Evolutionary conservation across 2,329 filamentous ascomycete genomes (phyloP).

Genomic region (Colletotrichum sp.): DNA sequence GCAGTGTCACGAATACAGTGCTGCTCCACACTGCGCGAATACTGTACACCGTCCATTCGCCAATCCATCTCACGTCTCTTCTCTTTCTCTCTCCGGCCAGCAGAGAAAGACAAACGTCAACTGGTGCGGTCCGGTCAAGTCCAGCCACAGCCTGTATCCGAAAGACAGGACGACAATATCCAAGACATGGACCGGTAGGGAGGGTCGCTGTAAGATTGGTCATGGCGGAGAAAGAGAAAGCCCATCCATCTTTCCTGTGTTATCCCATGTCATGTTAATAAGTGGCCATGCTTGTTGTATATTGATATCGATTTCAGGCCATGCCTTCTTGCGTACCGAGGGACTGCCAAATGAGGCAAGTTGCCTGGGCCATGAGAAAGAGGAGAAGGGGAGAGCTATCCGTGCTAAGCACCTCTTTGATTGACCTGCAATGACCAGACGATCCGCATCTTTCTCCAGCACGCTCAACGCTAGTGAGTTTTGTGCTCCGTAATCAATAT

Average conservation of each 20-base stretch:
- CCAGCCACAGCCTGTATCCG: not conserved
- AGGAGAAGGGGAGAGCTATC: not conserved
- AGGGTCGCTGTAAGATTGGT: not conserved
- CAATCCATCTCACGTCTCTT: not conserved
- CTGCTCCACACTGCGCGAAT: slow-evolving; percentile 2
- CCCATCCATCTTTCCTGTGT: not conserved
- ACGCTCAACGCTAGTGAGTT: not conserved
- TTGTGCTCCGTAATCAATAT: not conserved
- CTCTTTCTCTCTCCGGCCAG: not conserved
- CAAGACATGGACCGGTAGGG: not conserved
- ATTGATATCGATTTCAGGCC: slow-evolving; percentile 11
- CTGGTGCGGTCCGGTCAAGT: not conserved
- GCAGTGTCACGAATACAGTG: slow-evolving; percentile 19
- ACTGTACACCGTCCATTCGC: not conserved
- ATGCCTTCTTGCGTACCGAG: not conserved
- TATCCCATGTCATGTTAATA: slow-evolving; percentile 8
- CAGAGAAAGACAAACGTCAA: not conserved
- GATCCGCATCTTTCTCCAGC: slow-evolving; percentile 2
- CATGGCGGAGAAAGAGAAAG: not conserved
- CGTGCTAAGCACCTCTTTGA: not conserved
- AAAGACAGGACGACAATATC: not conserved
- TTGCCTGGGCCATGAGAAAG: not conserved
- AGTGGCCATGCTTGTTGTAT: slow-evolving; percentile 7
- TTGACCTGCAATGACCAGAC: not conserved
- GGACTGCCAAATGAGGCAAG: not conserved